These are phyloP conservation scores for Spathaspora sp. DNA, from an alignment of 1,139 yeast species.

Conservation along the genomic window DNA sequence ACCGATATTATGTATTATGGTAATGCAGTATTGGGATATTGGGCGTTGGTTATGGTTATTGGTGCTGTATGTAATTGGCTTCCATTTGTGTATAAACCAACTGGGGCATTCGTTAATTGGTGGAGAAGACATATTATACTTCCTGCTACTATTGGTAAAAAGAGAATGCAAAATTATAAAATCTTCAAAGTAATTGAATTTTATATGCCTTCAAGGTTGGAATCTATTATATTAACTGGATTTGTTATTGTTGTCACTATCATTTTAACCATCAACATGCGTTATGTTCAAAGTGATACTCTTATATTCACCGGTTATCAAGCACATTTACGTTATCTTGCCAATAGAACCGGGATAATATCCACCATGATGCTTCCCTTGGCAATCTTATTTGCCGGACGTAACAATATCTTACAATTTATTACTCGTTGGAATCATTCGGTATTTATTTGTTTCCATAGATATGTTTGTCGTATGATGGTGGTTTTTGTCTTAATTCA, in stretches of 20 bases:
- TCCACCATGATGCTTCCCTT: constrained; percentile 49
- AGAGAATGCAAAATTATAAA: constrained; percentile 17
- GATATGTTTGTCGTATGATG: constrained; percentile 49
- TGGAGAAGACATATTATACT: constrained; percentile 37
- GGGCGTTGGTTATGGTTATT: constrained; percentile 43
- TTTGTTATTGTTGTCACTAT: constrained; percentile 46
- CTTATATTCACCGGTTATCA: constrained; percentile 7
- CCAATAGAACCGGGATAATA: constrained; percentile 54
- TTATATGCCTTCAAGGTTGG: constrained; percentile 59
- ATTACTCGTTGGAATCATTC: constrained; percentile 56
- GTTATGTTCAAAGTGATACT: constrained; percentile 16
- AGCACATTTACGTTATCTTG: constrained; percentile 33
- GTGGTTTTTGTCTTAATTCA: constrained; percentile 37
- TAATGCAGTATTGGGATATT: constrained; percentile 45
- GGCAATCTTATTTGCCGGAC: constrained; percentile 51
- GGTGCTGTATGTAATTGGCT: constrained; percentile 46
- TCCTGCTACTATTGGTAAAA: constrained; percentile 37
- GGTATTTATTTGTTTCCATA: constrained; percentile 51
- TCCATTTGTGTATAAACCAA: constrained; percentile 17
- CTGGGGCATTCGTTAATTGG: constrained; percentile 27
- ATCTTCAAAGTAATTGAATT: constrained; percentile 23
- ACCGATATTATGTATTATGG: constrained; percentile 47
- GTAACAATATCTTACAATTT: constrained; percentile 50
- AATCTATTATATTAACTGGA: constrained; percentile 42
- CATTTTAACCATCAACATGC: constrained; percentile 28